Percentiles rank a stretch among this genome's conserved stretches.
Conservation (phyloP, 2,329 filamentous ascomycete genomes). For the Celoporthe dispersa region DNA sequence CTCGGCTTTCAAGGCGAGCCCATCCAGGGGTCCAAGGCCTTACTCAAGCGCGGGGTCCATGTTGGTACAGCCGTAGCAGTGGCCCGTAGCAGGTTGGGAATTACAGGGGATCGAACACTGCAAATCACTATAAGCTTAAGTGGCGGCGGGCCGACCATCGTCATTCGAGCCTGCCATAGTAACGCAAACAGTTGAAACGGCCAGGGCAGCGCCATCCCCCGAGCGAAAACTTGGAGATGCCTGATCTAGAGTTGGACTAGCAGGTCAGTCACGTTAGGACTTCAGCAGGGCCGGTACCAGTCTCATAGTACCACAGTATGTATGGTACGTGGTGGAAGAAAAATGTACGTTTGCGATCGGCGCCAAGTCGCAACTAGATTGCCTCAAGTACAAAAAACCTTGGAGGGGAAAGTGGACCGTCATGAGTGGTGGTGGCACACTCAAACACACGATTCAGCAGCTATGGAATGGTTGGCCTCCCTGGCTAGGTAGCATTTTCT, state of each 20-base stretch:
- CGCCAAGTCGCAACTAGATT: conserved; percentile 1
- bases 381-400: not conserved
- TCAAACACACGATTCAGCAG: too few relatives aligned
- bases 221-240: not conserved
- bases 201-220: not conserved
- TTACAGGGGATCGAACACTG: not conserved
- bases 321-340: not conserved
- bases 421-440: not conserved
- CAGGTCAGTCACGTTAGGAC: not conserved
- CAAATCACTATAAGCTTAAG: conserved; percentile 5
- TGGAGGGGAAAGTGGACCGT: not conserved
- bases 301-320: too few relatives aligned
- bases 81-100: not conserved
- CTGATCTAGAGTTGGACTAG: not conserved
- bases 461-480: conserved; percentile 3
- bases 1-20: not conserved
- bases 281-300: not conserved
- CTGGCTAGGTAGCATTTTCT: not conserved
- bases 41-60: not conserved
- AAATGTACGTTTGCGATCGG: not conserved
- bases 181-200: conserved; percentile 6
- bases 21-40: conserved; percentile 1
- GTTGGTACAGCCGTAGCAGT: too few relatives aligned
- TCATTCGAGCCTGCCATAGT: conserved; percentile 1
- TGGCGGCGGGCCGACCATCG: not conserved